Percentiles rank a stretch among this genome's conserved stretches.
Conservation (phyloP, 345 rosid genomes). For the Aquilaria malaccensis region DNA sequence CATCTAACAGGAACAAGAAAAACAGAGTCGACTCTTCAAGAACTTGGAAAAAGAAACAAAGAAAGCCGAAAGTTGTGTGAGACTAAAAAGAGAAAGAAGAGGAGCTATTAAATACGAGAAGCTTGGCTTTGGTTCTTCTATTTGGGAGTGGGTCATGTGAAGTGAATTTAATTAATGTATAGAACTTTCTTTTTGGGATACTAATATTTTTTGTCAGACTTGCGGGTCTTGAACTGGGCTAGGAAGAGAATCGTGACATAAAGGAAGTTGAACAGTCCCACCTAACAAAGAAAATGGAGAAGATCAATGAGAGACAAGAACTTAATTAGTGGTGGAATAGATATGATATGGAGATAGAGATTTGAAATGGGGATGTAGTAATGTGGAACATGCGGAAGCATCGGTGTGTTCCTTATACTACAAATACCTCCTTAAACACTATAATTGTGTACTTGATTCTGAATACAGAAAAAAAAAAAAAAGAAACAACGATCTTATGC, state of each 20-base stretch:
- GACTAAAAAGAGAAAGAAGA: constrained; percentile 7
- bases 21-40: background rate
- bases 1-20: constrained; percentile 26
- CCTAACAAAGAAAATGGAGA: constrained; percentile 35
- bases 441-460: too few species aligned
- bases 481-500: too few species aligned
- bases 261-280: constrained; percentile 72
- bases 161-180: constrained; percentile 10
- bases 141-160: constrained; percentile 7
- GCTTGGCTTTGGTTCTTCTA: background rate
- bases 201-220: constrained; percentile 17
- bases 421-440: too few species aligned
- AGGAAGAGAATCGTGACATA: constrained; percentile 30
- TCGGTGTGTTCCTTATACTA: too few species aligned
- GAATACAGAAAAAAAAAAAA: too few species aligned
- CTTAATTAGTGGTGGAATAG: constrained; percentile 7
- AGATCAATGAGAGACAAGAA: constrained; percentile 11
- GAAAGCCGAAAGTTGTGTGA: background rate
- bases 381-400: constrained; percentile 8
- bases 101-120: background rate
- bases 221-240: constrained; percentile 18
- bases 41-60: background rate
- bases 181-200: background rate
- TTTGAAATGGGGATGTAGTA: background rate
- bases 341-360: constrained; percentile 9